Percentiles rank a stretch among this genome's conserved stretches.
Evolutionary conservation across 2,329 filamentous ascomycete genomes (phyloP).

Genomic region (Pseudocercospora vitis): DNA sequence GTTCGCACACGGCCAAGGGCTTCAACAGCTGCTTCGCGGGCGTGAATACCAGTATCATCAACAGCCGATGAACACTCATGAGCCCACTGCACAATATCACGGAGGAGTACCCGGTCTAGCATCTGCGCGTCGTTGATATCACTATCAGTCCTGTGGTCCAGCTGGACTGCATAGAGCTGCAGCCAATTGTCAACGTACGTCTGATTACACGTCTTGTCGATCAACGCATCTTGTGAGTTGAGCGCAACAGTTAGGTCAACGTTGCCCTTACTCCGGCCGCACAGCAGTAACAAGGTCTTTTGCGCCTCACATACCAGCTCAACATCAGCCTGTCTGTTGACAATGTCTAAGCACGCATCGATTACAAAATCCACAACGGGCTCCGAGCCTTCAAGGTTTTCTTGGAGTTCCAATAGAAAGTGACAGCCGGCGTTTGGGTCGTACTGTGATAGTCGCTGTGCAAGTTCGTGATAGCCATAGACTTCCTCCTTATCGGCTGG

Average conservation of each 20-base stretch:
- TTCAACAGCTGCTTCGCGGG: conserved; percentile 33
- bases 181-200: conserved; percentile 27
- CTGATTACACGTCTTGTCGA: conserved; percentile 17
- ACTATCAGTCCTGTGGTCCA: conserved; percentile 11
- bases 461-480: background rate
- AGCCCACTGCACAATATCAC: conserved; percentile 17
- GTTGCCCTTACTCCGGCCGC: background rate
- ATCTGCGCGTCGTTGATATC: background rate
- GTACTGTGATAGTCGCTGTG: conserved; percentile 13
- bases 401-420: conserved; percentile 20
- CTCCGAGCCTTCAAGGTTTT: background rate
- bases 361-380: conserved; percentile 8
- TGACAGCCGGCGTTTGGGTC: conserved; percentile 24
- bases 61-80: conserved; percentile 23
- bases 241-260: background rate
- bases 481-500: conserved; percentile 4
- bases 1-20: conserved; percentile 25
- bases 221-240: background rate
- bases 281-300: conserved; percentile 14
- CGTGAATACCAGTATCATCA: conserved; percentile 29
- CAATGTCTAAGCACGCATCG: conserved; percentile 15
- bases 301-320: conserved; percentile 22
- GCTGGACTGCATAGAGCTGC: conserved; percentile 19
- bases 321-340: conserved; percentile 4
- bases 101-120: background rate